A percentile compares a stretch with the other conserved stretches of the same genome.
Conservation (phyloP, 306 rosid genomes). For the Heteromeles arbutifolia region DNA sequence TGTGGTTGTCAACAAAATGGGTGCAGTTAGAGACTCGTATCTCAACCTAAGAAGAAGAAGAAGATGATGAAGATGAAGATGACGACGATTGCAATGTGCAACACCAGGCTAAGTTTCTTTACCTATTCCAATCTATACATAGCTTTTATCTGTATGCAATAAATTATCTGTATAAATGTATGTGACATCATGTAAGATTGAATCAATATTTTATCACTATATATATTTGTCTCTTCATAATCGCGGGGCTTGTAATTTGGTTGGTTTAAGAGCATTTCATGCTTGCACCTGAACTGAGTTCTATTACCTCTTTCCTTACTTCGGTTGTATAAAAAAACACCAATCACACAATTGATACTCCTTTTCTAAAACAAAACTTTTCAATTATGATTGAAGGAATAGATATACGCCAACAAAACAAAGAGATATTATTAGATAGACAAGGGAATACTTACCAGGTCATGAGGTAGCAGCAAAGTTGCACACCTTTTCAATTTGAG, state of each 20-base stretch:
- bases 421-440: too few relatives aligned
- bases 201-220: not conserved
- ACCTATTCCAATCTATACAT: not conserved
- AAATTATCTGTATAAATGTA: not conserved
- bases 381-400: too few relatives aligned
- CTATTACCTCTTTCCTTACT: not conserved
- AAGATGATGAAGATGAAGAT: not conserved
- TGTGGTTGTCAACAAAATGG: constrained; percentile 25
- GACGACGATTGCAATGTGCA: not conserved
- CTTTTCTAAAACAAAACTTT: too few relatives aligned
- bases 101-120: not conserved
- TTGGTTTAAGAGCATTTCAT: not conserved
- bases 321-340: too few relatives aligned
- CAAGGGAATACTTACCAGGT: not conserved
- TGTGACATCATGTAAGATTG: not conserved
- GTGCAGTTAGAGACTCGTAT: constrained; percentile 11
- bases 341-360: too few relatives aligned
- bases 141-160: not conserved
- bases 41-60: not conserved
- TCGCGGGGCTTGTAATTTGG: not conserved
- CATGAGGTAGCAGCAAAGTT: too few relatives aligned
- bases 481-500: too few relatives aligned
- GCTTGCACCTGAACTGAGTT: not conserved
- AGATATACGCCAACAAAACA: too few relatives aligned
- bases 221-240: not conserved